Conservation (phyloP, 140 eudicot genomes). For the Senecio squalidus region DNA sequence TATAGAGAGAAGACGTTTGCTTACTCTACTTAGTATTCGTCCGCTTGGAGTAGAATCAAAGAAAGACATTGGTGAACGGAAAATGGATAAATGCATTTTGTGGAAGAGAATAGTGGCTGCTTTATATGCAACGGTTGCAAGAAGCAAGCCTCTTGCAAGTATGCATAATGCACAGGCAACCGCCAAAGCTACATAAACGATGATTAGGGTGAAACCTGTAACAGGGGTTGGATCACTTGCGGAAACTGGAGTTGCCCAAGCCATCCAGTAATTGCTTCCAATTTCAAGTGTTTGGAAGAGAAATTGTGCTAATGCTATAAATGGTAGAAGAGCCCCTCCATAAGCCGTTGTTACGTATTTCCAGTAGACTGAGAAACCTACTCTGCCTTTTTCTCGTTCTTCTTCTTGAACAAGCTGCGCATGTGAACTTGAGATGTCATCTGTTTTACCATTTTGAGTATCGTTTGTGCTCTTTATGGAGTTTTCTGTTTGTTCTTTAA, state of each 20-base stretch:
- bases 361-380: slow-evolving; percentile 81
- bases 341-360: slow-evolving; percentile 75
- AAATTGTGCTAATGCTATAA: slow-evolving; percentile 52
- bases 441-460: slow-evolving; percentile 30
- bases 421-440: slow-evolving; percentile 28
- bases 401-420: slow-evolving; percentile 90
- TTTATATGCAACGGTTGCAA: slow-evolving; percentile 57
- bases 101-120: slow-evolving; percentile 73
- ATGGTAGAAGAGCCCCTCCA: slow-evolving; percentile 72
- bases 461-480: slow-evolving; percentile 19
- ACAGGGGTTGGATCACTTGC: slow-evolving; percentile 51
- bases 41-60: no score
- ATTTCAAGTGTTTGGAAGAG: slow-evolving; percentile 62
- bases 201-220: slow-evolving; percentile 43
- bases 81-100: slow-evolving; percentile 70
- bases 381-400: slow-evolving; percentile 85
- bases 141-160: slow-evolving; percentile 49
- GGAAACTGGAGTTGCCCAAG: slow-evolving; percentile 82
- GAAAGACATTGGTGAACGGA: slow-evolving; percentile 98
- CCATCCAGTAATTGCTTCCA: no score
- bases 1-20: slow-evolving; percentile 13
- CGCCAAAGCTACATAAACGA: slow-evolving; percentile 66
- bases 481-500: slow-evolving; percentile 9
- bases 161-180: slow-evolving; percentile 69
- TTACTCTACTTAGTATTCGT: slow-evolving; percentile 79